Evolutionary conservation across 345 rosid species (phyloP).

Genomic region (Populus ilicifolia): DNA sequence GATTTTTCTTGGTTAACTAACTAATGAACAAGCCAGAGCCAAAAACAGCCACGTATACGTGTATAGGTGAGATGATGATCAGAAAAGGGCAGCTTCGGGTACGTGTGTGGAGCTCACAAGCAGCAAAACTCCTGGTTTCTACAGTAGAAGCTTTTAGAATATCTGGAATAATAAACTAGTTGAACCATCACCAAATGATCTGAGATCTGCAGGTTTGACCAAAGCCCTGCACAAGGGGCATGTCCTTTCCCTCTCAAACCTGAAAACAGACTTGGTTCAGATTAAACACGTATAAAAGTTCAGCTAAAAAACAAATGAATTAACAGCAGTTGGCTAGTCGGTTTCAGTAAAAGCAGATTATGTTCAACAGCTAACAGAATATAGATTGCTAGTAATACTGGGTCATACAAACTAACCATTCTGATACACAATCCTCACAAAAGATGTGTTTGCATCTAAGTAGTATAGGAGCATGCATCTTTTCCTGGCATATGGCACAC

Average conservation of each 20-base stretch:
- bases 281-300: background rate
- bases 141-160: slow-evolving; percentile 41
- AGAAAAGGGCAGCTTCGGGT: background rate
- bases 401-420: slow-evolving; percentile 56
- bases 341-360: background rate
- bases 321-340: background rate
- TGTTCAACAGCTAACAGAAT: background rate
- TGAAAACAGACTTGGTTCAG: slow-evolving; percentile 27
- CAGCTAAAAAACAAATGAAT: background rate
- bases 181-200: slow-evolving; percentile 93
- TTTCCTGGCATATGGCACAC: slow-evolving; percentile 97
- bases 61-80: background rate
- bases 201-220: slow-evolving; percentile 90
- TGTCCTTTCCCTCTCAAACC: slow-evolving; percentile 99
- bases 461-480: slow-evolving; percentile 93
- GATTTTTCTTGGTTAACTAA: background rate
- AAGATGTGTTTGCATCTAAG: slow-evolving; percentile 96
- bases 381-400: background rate
- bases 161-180: slow-evolving; percentile 94
- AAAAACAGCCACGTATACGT: slow-evolving; percentile 5
- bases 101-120: slow-evolving; percentile 1
- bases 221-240: slow-evolving; percentile 96
- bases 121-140: slow-evolving; percentile 10
- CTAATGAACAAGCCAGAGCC: slow-evolving; percentile 3
- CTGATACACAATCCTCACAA: slow-evolving; percentile 98